A percentile compares a stretch with the other conserved stretches of the same genome.
These are phyloP conservation scores for Talaromyces sp. DNA, from an alignment of 2,329 filamentous ascomycete genomes.

Conservation along the genomic window DNA sequence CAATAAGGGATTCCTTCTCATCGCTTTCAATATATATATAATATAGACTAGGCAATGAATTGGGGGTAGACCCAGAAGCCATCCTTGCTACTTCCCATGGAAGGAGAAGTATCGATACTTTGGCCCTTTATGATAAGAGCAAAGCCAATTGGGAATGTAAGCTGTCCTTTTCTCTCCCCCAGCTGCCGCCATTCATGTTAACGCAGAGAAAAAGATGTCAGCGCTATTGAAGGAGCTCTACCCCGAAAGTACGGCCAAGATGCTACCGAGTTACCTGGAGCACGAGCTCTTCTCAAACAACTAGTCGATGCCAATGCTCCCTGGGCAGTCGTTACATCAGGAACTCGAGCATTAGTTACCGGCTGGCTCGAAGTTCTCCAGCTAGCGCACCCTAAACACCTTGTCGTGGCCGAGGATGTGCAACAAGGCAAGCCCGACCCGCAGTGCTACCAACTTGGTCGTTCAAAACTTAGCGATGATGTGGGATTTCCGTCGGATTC, in stretches of 20 bases:
- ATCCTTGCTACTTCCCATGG: slow-evolving; percentile 92
- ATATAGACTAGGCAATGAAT: slow-evolving; percentile 61
- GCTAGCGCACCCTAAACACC: slow-evolving; percentile 59
- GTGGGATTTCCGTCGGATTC: slow-evolving; percentile 35
- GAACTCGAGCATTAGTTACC: slow-evolving; percentile 59
- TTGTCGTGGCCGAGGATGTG: slow-evolving; percentile 73
- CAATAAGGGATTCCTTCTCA: background rate
- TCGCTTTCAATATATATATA: background rate
- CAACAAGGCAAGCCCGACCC: slow-evolving; percentile 72
- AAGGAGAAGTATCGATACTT: slow-evolving; percentile 77
- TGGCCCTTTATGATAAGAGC: slow-evolving; percentile 71
- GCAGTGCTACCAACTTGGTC: slow-evolving; percentile 65
- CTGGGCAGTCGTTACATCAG: slow-evolving; percentile 82
- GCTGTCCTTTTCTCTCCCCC: slow-evolving; percentile 31
- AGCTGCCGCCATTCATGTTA: background rate
- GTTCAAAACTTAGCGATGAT: slow-evolving; percentile 50
- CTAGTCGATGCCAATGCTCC: slow-evolving; percentile 60
- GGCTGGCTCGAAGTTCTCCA: slow-evolving; percentile 67
- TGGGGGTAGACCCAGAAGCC: slow-evolving; percentile 74
- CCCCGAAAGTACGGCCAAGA: slow-evolving; percentile 71
- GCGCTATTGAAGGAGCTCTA: slow-evolving; percentile 69
- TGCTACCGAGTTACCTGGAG: slow-evolving; percentile 80
- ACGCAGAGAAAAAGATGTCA: slow-evolving; percentile 57
- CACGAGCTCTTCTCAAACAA: slow-evolving; percentile 61
- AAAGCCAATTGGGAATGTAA: slow-evolving; percentile 91